Evolutionary conservation across 768 basidiomycete genomes (phyloP).

Genomic region (Podaxis sp.): DNA sequence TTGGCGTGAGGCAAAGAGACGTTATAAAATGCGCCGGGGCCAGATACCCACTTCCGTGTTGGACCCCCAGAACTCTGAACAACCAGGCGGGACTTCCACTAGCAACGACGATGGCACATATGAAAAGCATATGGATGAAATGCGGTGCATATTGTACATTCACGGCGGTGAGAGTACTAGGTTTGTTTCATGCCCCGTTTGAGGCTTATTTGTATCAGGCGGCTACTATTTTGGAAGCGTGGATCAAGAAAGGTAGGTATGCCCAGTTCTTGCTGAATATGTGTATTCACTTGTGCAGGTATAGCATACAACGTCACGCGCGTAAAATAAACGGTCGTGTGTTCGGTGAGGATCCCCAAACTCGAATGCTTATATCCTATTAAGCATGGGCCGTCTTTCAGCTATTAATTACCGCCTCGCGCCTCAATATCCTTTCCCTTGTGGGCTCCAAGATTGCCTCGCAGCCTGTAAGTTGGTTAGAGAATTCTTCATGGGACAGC

Average conservation of each 20-base stretch:
- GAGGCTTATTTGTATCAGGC: slow-evolving; percentile 36
- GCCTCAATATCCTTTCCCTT: slow-evolving; percentile 97
- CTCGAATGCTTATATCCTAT: neutral
- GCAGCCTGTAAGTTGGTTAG: slow-evolving; percentile 67
- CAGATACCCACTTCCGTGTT: slow-evolving; percentile 17
- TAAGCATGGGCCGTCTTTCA: slow-evolving; percentile 29
- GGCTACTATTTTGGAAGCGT: slow-evolving; percentile 86
- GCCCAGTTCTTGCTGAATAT: neutral
- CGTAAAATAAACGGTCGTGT: slow-evolving; percentile 92
- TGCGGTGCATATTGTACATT: slow-evolving; percentile 81
- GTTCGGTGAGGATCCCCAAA: slow-evolving; percentile 50
- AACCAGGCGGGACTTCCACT: neutral
- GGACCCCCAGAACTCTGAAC: neutral
- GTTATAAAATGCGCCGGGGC: slow-evolving; percentile 47
- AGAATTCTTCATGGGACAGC: neutral
- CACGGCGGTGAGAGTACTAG: slow-evolving; percentile 60
- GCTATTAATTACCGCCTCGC: slow-evolving; percentile 85
- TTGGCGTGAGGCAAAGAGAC: slow-evolving; percentile 66
- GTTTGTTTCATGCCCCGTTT: neutral
- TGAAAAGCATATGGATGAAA: slow-evolving; percentile 74
- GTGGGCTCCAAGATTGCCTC: slow-evolving; percentile 84
- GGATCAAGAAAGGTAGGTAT: slow-evolving; percentile 65
- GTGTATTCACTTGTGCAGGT: slow-evolving; percentile 33
- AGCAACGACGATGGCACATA: slow-evolving; percentile 38
- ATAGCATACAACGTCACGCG: slow-evolving; percentile 80